A percentile compares a stretch with the other conserved stretches of the same genome.
Evolutionary conservation across 768 basidiomycete genomes (phyloP).

Genomic region (Butyriboletus loyo): DNA sequence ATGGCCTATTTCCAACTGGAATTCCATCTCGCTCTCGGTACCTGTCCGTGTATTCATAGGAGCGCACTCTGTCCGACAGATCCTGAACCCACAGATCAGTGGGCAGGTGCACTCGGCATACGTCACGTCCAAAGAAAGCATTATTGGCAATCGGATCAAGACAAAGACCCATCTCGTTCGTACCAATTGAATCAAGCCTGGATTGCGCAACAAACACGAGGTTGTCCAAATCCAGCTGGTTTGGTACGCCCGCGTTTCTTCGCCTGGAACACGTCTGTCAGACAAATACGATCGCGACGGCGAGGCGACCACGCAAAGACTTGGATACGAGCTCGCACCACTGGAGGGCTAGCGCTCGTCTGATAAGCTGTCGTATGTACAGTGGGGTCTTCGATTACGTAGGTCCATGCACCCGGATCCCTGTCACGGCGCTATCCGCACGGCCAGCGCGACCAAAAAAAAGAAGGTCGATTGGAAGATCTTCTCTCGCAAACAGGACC

Average conservation of each 20-base stretch:
- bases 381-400: slow-evolving; percentile 20
- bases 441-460: background rate
- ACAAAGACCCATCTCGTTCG: background rate
- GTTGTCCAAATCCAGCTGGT: background rate
- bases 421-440: slow-evolving; percentile 1
- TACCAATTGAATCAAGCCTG: slow-evolving; percentile 5
- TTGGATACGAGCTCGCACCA: background rate
- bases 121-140: background rate
- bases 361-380: background rate
- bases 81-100: background rate
- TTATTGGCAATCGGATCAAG: slow-evolving; percentile 12
- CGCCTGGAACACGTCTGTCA: background rate
- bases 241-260: background rate
- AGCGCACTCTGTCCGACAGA: slow-evolving; percentile 12
- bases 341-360: background rate
- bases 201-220: background rate
- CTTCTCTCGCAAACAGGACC: background rate
- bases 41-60: background rate
- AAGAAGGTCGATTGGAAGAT: background rate
- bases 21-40: background rate
- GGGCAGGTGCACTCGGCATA: background rate
- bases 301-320: background rate
- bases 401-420: background rate
- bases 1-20: background rate
- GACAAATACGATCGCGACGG: background rate